Base-by-base conservation (phyloP, 2,329 filamentous ascomycete species). In the Exophiala dermatitidis region DNA sequence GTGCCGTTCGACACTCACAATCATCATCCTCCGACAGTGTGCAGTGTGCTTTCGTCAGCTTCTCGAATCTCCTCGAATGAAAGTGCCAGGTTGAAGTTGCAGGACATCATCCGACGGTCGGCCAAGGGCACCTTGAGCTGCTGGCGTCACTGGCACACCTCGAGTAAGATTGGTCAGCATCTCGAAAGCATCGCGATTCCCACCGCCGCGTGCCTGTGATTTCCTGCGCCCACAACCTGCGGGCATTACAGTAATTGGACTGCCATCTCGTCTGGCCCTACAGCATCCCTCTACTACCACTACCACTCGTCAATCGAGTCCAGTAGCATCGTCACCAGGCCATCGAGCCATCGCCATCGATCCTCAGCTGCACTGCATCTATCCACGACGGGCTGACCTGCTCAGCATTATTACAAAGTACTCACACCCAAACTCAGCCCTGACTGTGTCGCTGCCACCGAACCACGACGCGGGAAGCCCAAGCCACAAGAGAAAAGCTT, bases 161-260 rank as follows among this genome's bases (percentile, higher is more conserved):
- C 4, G 38, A 6, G 33, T 9, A 19, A 19, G 19, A 53, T 53
- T 53, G 50, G 50, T 53, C 50, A 48, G 45, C 50, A 37, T 40
- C 38, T 28, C 9, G 44, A 32, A 45, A 28, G 32, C 50, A 41
- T 5, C 4, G 12, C 36, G 19, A 36, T 5, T 2, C 48, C 48
- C 43, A 50, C 44, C 48, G 32, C 10, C 32, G 19, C 19, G 19
- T 19, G 19, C 19, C 19, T 19, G 19, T 19, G 19, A 19, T 19
- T 19, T 19, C 19, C 19, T 19, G 19, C 19, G 19, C 19, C 19
- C 19, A 19, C 19, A 19, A 19, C 19, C 19, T 19, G 19, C 19
- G 19, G 19, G 19, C 19, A 19, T 19, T 19, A 19, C 19, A 19
- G 19, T 2, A 19, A 19, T 19, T 19, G 19, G 19, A 41, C 38